Conservation (phyloP, 192 early-diverging fungal genomes). For the Coemansia biformis region DNA sequence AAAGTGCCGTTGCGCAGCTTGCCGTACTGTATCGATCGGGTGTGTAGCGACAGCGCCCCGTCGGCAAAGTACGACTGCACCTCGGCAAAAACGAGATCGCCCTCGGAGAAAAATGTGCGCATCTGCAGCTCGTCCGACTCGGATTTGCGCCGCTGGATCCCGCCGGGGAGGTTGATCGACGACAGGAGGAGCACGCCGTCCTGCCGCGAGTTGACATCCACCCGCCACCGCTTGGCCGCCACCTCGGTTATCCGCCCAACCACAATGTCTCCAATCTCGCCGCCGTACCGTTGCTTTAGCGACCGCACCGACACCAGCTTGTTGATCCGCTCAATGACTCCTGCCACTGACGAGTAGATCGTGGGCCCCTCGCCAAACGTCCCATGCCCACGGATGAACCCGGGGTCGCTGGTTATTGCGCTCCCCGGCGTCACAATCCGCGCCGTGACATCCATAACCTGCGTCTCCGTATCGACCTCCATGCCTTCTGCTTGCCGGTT, state of each 20-base stretch:
- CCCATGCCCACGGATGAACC: conserved; percentile 68
- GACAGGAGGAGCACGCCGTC: conserved; percentile 84
- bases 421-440: conserved; percentile 46
- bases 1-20: conserved; percentile 81
- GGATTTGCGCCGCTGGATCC: conserved; percentile 88
- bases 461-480: conserved; percentile 29
- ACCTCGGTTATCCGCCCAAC: conserved; percentile 92
- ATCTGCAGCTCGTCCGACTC: conserved; percentile 97
- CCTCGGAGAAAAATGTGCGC: conserved; percentile 90
- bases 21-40: conserved; percentile 83
- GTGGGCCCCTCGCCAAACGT: conserved; percentile 70
- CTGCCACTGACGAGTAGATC: conserved; percentile 82
- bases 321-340: conserved; percentile 90
- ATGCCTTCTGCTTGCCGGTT: neutral
- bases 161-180: conserved; percentile 90
- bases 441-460: conserved; percentile 10
- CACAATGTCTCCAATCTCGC: conserved; percentile 95
- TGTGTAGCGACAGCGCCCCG: conserved; percentile 83
- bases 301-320: conserved; percentile 89
- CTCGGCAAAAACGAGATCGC: conserved; percentile 90
- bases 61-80: conserved; percentile 81
- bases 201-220: conserved; percentile 82
- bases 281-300: conserved; percentile 80
- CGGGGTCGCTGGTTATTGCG: conserved; percentile 36
- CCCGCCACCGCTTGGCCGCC: conserved; percentile 87